Evolutionary conservation across 257 asterid genomes (phyloP).

Genomic region (Jasminum sambac): DNA sequence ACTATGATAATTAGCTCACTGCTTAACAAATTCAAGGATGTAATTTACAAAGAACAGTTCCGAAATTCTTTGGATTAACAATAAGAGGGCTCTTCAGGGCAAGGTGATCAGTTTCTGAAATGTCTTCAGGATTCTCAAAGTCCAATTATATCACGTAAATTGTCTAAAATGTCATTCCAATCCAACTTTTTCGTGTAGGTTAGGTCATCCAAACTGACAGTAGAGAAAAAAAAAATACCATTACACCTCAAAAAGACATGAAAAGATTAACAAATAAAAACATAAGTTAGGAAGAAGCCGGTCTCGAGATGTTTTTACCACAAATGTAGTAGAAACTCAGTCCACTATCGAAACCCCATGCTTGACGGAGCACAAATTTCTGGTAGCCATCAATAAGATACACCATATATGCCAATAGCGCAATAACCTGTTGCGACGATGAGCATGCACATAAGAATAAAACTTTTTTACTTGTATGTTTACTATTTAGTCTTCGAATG

Average conservation of each 20-base stretch:
- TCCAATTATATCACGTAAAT: not conserved
- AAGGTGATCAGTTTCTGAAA: not conserved
- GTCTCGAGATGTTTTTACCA: constrained; percentile 53
- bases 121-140: not conserved
- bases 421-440: constrained; percentile 62
- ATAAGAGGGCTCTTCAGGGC: constrained; percentile 3
- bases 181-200: not conserved
- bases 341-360: constrained; percentile 80
- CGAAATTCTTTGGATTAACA: not conserved
- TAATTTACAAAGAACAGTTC: not conserved
- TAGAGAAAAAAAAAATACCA: constrained; percentile 9
- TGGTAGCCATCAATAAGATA: constrained; percentile 65
- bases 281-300: constrained; percentile 1
- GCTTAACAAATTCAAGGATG: not conserved
- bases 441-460: constrained; percentile 21
- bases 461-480: not conserved
- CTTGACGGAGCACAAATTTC: constrained; percentile 70
- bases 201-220: constrained; percentile 1
- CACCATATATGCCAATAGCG: constrained; percentile 63
- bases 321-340: constrained; percentile 86
- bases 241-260: not conserved
- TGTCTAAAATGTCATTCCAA: not conserved
- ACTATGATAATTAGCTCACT: not conserved
- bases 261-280: constrained; percentile 7
- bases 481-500: constrained; percentile 13